Evolutionary conservation across 768 basidiomycete genomes (phyloP).

Genomic region (Lentinula edodes): DNA sequence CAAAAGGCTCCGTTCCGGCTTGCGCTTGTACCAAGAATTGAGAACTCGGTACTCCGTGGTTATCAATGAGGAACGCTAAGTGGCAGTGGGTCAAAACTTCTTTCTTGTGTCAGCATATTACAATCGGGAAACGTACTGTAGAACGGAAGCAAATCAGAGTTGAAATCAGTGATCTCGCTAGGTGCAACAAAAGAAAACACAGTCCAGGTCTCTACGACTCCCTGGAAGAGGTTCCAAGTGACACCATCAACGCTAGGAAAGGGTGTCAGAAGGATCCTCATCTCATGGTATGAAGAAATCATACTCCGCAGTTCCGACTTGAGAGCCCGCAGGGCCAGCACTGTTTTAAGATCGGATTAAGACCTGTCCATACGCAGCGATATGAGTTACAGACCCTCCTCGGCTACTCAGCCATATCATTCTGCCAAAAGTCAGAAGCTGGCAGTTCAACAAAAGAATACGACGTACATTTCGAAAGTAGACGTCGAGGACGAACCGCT

Average conservation of each 20-base stretch:
- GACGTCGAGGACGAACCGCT: slow-evolving; percentile 23
- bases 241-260: slow-evolving; percentile 18
- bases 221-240: slow-evolving; percentile 28
- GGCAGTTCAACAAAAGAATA: no score
- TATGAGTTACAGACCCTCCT: slow-evolving; percentile 14
- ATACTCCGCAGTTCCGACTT: slow-evolving; percentile 24
- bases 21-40: slow-evolving; percentile 30
- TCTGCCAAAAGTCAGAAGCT: slow-evolving; percentile 9
- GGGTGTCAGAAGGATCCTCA: neutral
- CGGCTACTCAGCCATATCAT: slow-evolving; percentile 30
- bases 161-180: slow-evolving; percentile 27
- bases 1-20: slow-evolving; percentile 29
- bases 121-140: slow-evolving; percentile 16
- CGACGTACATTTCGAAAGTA: slow-evolving; percentile 24
- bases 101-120: neutral
- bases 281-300: neutral
- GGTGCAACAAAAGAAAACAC: slow-evolving; percentile 31
- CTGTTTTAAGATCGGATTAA: slow-evolving; percentile 6
- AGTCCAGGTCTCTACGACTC: slow-evolving; percentile 26
- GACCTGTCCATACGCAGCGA: neutral
- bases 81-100: neutral
- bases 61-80: slow-evolving; percentile 22
- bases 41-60: slow-evolving; percentile 25
- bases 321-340: slow-evolving; percentile 27
- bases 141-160: slow-evolving; percentile 28